Percentiles rank a stretch among this genome's conserved stretches.
Conservation (phyloP, 352 stramenopile species). For the Phytophthora cryptogea region DNA sequence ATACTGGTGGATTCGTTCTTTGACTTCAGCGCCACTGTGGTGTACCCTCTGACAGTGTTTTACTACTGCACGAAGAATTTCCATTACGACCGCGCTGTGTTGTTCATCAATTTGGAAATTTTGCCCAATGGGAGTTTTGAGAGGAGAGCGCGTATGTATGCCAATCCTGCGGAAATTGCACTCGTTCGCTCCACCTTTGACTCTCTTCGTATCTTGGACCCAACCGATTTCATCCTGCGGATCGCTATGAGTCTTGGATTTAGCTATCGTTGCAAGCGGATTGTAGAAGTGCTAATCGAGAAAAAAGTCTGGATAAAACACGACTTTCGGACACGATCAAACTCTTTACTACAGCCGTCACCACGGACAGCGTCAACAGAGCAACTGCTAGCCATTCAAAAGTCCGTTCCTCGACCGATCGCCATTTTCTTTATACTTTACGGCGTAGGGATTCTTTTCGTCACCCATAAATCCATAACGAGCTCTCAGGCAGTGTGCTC, state of each 20-base stretch:
- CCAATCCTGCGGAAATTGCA: constrained; percentile 33
- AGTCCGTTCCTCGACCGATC: background rate
- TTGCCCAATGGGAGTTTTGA: constrained; percentile 39
- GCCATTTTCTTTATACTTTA: constrained; percentile 21
- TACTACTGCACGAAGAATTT: constrained; percentile 30
- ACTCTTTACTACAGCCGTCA: too few species aligned
- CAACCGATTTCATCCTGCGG: constrained; percentile 28
- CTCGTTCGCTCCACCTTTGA: constrained; percentile 37
- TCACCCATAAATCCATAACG: constrained; percentile 10
- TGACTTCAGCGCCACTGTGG: constrained; percentile 35
- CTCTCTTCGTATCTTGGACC: constrained; percentile 34
- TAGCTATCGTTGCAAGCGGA: constrained; percentile 38
- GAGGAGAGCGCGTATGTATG: constrained; percentile 29
- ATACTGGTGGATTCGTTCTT: constrained; percentile 42
- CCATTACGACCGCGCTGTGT: constrained; percentile 34
- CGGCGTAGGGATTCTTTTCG: constrained; percentile 7
- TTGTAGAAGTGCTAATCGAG: constrained; percentile 34
- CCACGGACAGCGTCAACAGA: too few species aligned
- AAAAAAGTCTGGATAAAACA: too few species aligned
- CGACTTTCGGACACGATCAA: too few species aligned
- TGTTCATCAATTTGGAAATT: constrained; percentile 30
- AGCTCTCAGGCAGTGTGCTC: constrained; percentile 20
- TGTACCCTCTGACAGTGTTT: constrained; percentile 36
- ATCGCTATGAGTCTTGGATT: constrained; percentile 43
- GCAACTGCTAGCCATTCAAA: background rate